Evolutionary conservation across 2,329 filamentous ascomycete genomes (phyloP).

Genomic region (Nothophoma quercina): DNA sequence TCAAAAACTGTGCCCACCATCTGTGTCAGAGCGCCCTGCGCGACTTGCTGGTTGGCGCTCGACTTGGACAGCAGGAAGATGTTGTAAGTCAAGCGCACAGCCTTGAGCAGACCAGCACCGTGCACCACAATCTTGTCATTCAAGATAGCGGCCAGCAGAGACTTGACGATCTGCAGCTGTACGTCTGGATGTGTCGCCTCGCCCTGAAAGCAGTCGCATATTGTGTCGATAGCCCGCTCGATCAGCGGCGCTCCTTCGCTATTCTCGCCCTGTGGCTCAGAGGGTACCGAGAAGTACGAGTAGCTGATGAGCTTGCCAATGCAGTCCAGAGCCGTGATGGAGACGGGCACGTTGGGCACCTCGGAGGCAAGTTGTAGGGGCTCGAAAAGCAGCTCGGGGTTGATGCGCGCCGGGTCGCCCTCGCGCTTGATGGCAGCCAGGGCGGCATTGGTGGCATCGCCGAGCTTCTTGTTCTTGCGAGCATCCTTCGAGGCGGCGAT

Average conservation of each 20-base stretch:
- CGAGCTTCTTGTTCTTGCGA: slow-evolving; percentile 82
- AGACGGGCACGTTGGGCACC: slow-evolving; percentile 82
- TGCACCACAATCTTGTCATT: slow-evolving; percentile 99
- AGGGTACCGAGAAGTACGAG: slow-evolving; percentile 88
- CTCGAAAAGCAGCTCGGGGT: slow-evolving; percentile 90
- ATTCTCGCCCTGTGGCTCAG: slow-evolving; percentile 50
- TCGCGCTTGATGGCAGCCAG: slow-evolving; percentile 82
- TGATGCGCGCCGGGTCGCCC: slow-evolving; percentile 79
- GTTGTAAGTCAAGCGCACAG: slow-evolving; percentile 97
- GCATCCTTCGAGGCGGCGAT: slow-evolving; percentile 94
- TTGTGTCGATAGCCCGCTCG: slow-evolving; percentile 96
- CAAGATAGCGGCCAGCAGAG: slow-evolving; percentile 88
- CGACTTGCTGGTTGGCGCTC: slow-evolving; percentile 93
- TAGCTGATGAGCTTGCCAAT: slow-evolving; percentile 99
- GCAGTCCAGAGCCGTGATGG: slow-evolving; percentile 91
- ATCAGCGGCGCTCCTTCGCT: slow-evolving; percentile 74
- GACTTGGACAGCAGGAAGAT: slow-evolving; percentile 96
- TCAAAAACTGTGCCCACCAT: slow-evolving; percentile 99
- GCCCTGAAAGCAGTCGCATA: slow-evolving; percentile 98
- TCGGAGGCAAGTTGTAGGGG: slow-evolving; percentile 90
- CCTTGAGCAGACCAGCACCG: slow-evolving; percentile 92
- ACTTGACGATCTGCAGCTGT: slow-evolving; percentile 98
- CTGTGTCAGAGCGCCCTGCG: slow-evolving; percentile 94
- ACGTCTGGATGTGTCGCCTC: slow-evolving; percentile 92
- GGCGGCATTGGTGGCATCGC: slow-evolving; percentile 81